phyloP scores from a whole-genome alignment of 179 eudicot species.

The Silene noctiflora region DNA sequence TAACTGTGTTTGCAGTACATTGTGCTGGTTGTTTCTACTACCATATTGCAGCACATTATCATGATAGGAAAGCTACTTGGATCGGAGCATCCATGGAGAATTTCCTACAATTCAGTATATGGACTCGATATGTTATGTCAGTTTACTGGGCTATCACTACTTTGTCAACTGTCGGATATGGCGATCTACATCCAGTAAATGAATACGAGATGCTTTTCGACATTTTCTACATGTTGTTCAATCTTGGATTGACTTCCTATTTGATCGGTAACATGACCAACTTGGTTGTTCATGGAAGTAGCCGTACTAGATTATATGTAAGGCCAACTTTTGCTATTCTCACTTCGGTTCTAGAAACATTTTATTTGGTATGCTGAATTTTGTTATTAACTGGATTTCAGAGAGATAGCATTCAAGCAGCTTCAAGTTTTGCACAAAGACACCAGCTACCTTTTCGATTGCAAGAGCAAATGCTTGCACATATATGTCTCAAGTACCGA shows the following conservation, averaged over 20 bases:
- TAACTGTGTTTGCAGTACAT: slow-evolving; percentile 78
- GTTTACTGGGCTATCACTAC: slow-evolving; percentile 95
- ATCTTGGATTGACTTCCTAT: slow-evolving; percentile 79
- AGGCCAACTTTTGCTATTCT: slow-evolving; percentile 21
- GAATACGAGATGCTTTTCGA: slow-evolving; percentile 72
- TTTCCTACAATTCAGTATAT: slow-evolving; percentile 47
- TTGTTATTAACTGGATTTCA: slow-evolving; percentile 14
- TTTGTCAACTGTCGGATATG: slow-evolving; percentile 81
- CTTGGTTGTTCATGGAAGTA: slow-evolving; percentile 87
- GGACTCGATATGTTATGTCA: slow-evolving; percentile 71
- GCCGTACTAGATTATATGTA: slow-evolving; percentile 79
- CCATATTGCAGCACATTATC: slow-evolving; percentile 69
- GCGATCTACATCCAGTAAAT: slow-evolving; percentile 82
- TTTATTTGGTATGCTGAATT: not conserved
- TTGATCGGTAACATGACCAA: slow-evolving; percentile 95
- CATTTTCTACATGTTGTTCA: slow-evolving; percentile 82
- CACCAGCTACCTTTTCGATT: slow-evolving; percentile 65
- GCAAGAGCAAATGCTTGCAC: slow-evolving; percentile 95
- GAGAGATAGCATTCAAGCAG: slow-evolving; percentile 96
- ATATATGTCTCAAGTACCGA: slow-evolving; percentile 72
- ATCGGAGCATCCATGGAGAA: slow-evolving; percentile 52
- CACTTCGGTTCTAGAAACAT: too few species aligned
- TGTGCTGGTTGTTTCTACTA: slow-evolving; percentile 81
- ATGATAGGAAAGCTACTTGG: slow-evolving; percentile 57
- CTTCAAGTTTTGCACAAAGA: slow-evolving; percentile 79